Evolutionary conservation across 2,329 filamentous ascomycete genomes (phyloP).

Genomic region (Fonsecaea pedrosoi): DNA sequence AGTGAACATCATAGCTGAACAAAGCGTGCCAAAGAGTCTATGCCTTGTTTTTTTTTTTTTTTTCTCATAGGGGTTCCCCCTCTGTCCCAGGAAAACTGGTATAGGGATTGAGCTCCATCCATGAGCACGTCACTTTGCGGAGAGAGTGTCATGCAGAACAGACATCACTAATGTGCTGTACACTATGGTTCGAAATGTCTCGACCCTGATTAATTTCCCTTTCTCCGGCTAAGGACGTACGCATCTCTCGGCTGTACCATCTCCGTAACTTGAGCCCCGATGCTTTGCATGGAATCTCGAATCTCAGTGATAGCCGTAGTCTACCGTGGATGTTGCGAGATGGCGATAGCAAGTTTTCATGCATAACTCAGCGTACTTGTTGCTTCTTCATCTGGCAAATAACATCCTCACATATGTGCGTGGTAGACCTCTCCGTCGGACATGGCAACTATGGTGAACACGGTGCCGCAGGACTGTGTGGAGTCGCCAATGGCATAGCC

Average conservation of each 20-base stretch:
- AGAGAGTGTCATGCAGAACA: neutral
- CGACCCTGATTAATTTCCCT: neutral
- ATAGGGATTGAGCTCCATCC: neutral
- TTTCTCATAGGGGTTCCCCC: neutral
- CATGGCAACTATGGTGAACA: neutral
- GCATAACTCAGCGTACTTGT: neutral
- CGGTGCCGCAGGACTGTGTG: neutral
- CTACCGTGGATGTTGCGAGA: neutral
- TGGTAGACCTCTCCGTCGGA: neutral
- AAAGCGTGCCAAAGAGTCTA: constrained; percentile 5
- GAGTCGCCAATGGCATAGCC: neutral
- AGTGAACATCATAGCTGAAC: constrained; percentile 33
- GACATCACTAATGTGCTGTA: neutral
- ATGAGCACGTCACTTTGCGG: neutral
- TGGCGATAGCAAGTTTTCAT: neutral
- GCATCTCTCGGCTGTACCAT: neutral
- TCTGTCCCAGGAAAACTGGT: neutral
- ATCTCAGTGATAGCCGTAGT: neutral
- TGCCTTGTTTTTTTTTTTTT: neutral
- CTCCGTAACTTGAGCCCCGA: neutral
- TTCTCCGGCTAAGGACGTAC: neutral
- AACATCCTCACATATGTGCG: neutral
- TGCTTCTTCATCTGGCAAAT: neutral
- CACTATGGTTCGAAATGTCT: neutral
- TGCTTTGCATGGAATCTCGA: neutral